Percentiles rank a stretch among this genome's conserved stretches.
Conservation (phyloP, 2,329 filamentous ascomycete species). For the Cladophialophora chaetospira region DNA sequence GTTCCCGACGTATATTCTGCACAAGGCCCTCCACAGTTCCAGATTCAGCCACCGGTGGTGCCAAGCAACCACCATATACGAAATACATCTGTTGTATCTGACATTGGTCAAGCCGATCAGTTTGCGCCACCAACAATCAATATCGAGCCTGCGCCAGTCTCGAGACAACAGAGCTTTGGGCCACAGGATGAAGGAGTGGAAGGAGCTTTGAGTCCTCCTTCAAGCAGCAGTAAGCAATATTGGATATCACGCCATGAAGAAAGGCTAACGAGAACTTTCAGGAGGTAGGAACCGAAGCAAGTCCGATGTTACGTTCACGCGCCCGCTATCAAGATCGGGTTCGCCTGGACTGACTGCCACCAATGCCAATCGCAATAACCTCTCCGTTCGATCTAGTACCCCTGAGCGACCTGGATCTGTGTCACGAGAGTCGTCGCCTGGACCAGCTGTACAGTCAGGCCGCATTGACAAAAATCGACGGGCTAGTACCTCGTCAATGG, state of each 20-base stretch:
- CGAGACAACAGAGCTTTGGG: constrained; percentile 67
- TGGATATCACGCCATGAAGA: neutral
- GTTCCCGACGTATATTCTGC: constrained; percentile 55
- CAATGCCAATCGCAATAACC: constrained; percentile 27
- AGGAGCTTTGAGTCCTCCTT: constrained; percentile 81
- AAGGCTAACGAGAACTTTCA: constrained; percentile 36
- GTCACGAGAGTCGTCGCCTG: constrained; percentile 49
- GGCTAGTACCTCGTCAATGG: constrained; percentile 49
- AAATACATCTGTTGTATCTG: constrained; percentile 51
- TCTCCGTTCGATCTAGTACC: constrained; percentile 47
- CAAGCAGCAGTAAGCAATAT: constrained; percentile 12
- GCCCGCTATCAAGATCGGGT: constrained; percentile 36
- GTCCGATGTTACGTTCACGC: constrained; percentile 52
- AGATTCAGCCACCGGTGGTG: constrained; percentile 44
- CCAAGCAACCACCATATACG: constrained; percentile 50
- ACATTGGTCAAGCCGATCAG: constrained; percentile 68
- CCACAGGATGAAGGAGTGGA: constrained; percentile 65
- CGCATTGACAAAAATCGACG: constrained; percentile 44
- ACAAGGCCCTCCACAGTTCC: constrained; percentile 39
- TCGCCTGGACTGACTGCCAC: constrained; percentile 34
- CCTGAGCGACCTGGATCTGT: constrained; percentile 39
- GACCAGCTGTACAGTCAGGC: constrained; percentile 29
- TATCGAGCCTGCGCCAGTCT: constrained; percentile 77
- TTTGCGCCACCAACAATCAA: constrained; percentile 95
- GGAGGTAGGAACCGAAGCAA: constrained; percentile 61